Evolutionary conservation across 2,329 filamentous ascomycete species (phyloP), one percentile per base, ranked within the genome.

Genomic region (Botrytis elliptica): DNA sequence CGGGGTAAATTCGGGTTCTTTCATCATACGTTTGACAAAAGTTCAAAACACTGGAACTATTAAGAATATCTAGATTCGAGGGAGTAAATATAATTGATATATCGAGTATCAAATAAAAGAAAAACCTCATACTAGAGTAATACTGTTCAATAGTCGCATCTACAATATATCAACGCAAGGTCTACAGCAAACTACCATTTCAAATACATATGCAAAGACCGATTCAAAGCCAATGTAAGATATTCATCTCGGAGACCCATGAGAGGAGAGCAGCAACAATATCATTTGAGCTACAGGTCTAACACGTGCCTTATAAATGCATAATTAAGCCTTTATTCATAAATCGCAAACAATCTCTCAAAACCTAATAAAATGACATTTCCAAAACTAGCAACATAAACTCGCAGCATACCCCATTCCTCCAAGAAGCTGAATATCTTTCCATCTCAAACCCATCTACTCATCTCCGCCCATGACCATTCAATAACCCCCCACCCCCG

Each of bases 401-500:
- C 22, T 29, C 9, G 12, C n/a, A 40, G 40, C 3, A 12, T 1
- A 29, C 36, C 29, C 7, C 3, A 20, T 10, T 12, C 10, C 2
- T 9, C 9, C 4, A 22, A 55, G 22, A 55, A 14, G 7, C 25
- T n/a, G 7, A 40, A 12, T 33, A 14, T 1, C 5, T 29, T 64
- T 22, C 60, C 7, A 9, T 14, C 3, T 8, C 4, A 16, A 29
- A 8, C 0, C 0, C 20, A 8, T 7, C 33, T 4, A 22, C 8
- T 18, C 6, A 10, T 3, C 14, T 44, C 16, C 7, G 1, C 16
- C 2, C 12, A n/a, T 46, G 3, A 33, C 18, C n/a, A 29, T 18
- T 4, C 18, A 10, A 55, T 8, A 20, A 55, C 3, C 4, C 0
- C 1, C 12, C 3, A 1, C 0, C 1, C 12, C 40, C 4, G 40